Evolutionary conservation across 2,329 filamentous ascomycete genomes (phyloP).

Genomic region (Neoascochyta sp.): DNA sequence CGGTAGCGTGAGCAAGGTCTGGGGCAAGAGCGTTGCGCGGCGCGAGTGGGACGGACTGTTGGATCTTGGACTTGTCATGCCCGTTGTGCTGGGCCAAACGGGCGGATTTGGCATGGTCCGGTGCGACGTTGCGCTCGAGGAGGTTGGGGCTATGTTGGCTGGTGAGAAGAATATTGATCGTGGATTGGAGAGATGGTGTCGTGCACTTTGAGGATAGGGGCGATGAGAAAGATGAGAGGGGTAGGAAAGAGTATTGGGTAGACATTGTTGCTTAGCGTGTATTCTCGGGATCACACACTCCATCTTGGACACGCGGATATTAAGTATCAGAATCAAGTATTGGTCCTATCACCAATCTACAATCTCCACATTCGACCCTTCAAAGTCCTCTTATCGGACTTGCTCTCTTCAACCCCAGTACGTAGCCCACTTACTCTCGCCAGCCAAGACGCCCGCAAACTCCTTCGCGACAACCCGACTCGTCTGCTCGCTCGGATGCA

Average conservation of each 20-base stretch:
- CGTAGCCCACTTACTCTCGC: constrained; percentile 46
- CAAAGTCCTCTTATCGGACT: no score
- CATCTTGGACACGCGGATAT: no score
- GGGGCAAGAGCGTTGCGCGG: constrained; percentile 69
- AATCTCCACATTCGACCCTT: no score
- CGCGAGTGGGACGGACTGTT: constrained; percentile 73
- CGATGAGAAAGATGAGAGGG: no score
- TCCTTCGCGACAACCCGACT: constrained; percentile 55
- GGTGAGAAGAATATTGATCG: constrained; percentile 44
- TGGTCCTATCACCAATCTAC: no score
- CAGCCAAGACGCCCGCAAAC: constrained; percentile 54
- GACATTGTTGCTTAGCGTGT: no score
- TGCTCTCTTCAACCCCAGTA: constrained; percentile 43
- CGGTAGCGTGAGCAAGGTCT: constrained; percentile 62
- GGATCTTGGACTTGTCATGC: constrained; percentile 65
- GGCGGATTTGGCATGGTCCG: constrained; percentile 53
- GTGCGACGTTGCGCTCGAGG: constrained; percentile 72
- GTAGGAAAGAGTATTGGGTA: no score
- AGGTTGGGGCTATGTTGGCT: constrained; percentile 59
- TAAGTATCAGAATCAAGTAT: no score
- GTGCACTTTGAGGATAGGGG: constrained; percentile 59
- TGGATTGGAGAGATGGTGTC: constrained; percentile 70
- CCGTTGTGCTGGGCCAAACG: constrained; percentile 41
- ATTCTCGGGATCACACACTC: no score
- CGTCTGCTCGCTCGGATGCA: constrained; percentile 67